These are phyloP conservation scores for Begonia fuchsioides DNA, from an alignment of 306 rosid species.

Conservation along the genomic window DNA sequence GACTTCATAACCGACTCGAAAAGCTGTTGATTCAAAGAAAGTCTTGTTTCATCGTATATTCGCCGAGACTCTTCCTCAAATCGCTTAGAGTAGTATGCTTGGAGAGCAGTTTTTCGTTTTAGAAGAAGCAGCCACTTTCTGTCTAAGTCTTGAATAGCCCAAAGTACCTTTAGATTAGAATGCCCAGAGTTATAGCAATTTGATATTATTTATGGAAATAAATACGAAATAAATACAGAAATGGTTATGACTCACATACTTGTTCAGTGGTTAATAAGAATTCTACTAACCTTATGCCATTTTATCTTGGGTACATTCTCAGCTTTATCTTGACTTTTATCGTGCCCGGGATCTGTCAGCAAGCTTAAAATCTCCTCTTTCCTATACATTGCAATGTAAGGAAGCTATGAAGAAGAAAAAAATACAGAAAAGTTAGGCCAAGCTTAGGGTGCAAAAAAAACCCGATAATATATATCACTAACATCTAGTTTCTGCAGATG, in stretches of 20 bases:
- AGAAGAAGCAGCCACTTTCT: constrained; percentile 89
- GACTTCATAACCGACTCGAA: constrained; percentile 84
- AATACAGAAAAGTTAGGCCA: constrained; percentile 8
- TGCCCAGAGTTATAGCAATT: no score
- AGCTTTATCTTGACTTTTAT: constrained; percentile 42
- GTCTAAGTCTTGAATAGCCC: constrained; percentile 92
- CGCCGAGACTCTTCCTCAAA: constrained; percentile 81
- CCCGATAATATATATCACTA: constrained; percentile 16
- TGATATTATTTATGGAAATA: no score
- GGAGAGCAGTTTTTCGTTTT: constrained; percentile 83
- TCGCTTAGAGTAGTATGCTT: constrained; percentile 58
- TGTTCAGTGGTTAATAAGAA: neutral
- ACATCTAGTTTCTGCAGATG: constrained; percentile 90
- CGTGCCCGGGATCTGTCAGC: constrained; percentile 53
- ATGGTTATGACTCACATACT: neutral
- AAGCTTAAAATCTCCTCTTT: constrained; percentile 85
- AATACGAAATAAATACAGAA: constrained; percentile 13
- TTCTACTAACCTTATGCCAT: constrained; percentile 75
- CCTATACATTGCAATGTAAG: constrained; percentile 83
- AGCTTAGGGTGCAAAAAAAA: neutral
- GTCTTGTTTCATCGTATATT: constrained; percentile 63
- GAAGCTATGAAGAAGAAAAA: constrained; percentile 42
- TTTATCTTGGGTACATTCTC: constrained; percentile 49
- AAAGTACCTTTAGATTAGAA: constrained; percentile 44
- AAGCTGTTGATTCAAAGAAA: constrained; percentile 49